A percentile compares a stretch with the other conserved stretches of the same genome.
Conservation (phyloP, 192 early-diverging fungal species). For the Rhizophagus clarus region DNA sequence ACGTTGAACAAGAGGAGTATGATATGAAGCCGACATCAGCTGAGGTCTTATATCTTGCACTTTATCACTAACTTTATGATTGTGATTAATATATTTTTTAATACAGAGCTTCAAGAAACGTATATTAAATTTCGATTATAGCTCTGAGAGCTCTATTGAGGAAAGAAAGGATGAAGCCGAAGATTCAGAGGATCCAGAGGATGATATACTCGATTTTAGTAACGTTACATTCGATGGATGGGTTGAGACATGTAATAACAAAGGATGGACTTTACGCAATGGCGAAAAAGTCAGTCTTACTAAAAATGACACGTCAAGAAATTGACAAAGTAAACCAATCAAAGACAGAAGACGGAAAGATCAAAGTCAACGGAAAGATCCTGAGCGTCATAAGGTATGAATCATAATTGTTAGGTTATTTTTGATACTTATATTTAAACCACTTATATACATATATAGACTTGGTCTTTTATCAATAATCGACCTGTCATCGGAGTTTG, state of each 20-base stretch:
- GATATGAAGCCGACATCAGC: too few relatives aligned
- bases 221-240: neutral
- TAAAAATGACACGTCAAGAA: slow-evolving; percentile 15
- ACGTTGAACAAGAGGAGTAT: too few relatives aligned
- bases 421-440: slow-evolving; percentile 15
- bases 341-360: slow-evolving; percentile 14
- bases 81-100: too few relatives aligned
- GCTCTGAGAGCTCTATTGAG: too few relatives aligned
- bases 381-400: slow-evolving; percentile 17
- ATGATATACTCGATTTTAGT: neutral
- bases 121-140: too few relatives aligned
- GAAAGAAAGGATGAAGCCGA: neutral
- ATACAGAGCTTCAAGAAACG: too few relatives aligned
- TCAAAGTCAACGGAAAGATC: neutral
- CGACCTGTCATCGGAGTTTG: slow-evolving; percentile 24
- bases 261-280: slow-evolving; percentile 21
- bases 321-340: slow-evolving; percentile 21
- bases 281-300: slow-evolving; percentile 13
- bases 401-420: neutral
- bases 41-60: too few relatives aligned
- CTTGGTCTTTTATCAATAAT: slow-evolving; percentile 26
- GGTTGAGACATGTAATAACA: neutral
- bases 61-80: too few relatives aligned
- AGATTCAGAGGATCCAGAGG: slow-evolving; percentile 2
- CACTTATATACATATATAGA: neutral